Base-by-base conservation (phyloP, 768 basidiomycete species). In the Artomyces pyxidatus region DNA sequence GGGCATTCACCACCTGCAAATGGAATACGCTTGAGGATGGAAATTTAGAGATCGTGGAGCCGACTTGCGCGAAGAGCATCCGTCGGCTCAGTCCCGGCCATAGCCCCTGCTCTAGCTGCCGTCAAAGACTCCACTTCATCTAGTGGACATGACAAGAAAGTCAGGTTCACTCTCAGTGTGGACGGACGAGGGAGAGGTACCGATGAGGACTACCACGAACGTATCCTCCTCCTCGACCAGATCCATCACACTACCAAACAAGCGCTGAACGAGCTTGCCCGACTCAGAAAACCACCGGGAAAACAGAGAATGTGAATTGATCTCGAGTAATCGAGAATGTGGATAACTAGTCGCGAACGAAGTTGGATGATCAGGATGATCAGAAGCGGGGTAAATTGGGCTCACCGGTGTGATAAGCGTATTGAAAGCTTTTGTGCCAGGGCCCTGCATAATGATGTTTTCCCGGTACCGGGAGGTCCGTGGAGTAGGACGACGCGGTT, bases 241-340 rank as follows among this genome's bases (percentile, higher is more conserved):
- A 55, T 96, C 93, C 32, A 77, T 88, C 49, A 99, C 91, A 50
- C 77, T 87, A 32, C 75, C 78, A 63, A 98, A 99, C 16, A 99
- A 72, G 41, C 87, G 80, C 60, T 98, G 95, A 1, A 99, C 96
- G 25, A 99, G 80, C 65, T 99, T 99, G 14, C 96, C 96, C 0
- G 93, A 96, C 63, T 99, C 96, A 0, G 94, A 97, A 68, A 98
- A 99, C 95, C 96, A 99, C 58, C 93, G 88, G 14, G 91, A 94
- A 64, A 99, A 98, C 14, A 99, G 75, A 2, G 94, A 97, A 67
- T 98, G 96, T 0, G 96, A 94, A 63, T 98, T 98, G 61, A 99
- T 96, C 65, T 99, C 96, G 39, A 99, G 77, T 10, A 99, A 72
- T 40, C 91, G 87, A 29, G 90, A 79, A 65, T 88, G 77, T 0